Percentiles rank a stretch among this genome's conserved stretches.
These are phyloP conservation scores for Colletotrichum shisoi DNA, from an alignment of 2,329 filamentous ascomycete genomes.

Conservation along the genomic window DNA sequence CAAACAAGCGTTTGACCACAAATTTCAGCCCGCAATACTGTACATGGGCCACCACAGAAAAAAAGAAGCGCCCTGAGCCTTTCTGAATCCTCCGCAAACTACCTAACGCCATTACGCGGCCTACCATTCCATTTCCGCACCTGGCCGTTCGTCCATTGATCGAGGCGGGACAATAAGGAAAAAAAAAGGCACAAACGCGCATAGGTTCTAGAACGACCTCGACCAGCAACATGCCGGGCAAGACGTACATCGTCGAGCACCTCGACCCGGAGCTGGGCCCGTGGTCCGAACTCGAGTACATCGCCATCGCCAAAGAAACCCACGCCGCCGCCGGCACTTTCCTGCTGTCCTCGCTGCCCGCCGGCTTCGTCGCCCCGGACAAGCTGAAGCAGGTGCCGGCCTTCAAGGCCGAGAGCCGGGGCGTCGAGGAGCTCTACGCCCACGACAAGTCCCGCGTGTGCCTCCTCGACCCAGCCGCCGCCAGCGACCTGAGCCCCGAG, in stretches of 20 bases:
- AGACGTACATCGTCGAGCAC: constrained; percentile 95
- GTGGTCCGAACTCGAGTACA: constrained; percentile 95
- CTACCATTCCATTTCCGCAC: constrained; percentile 13
- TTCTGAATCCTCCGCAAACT: too few relatives aligned
- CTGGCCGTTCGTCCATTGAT: background rate
- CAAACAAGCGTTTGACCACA: constrained; percentile 36
- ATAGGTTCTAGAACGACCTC: background rate
- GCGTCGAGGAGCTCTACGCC: constrained; percentile 84
- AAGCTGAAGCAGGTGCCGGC: constrained; percentile 63
- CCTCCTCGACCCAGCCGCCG: constrained; percentile 85
- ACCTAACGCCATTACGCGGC: constrained; percentile 28
- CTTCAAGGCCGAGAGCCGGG: constrained; percentile 75
- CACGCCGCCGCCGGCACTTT: constrained; percentile 72
- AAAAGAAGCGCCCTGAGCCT: constrained; percentile 2
- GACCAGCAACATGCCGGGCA: constrained; percentile 48
- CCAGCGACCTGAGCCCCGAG: constrained; percentile 80
- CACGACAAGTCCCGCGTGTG: constrained; percentile 79
- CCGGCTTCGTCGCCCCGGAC: constrained; percentile 70
- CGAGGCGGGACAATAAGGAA: background rate
- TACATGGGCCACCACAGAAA: background rate
- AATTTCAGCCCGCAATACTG: constrained; percentile 13
- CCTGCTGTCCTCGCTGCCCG: constrained; percentile 81
- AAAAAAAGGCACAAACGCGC: background rate
- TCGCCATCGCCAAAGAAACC: constrained; percentile 84
- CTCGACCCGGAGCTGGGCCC: constrained; percentile 91